Evolutionary conservation across 441 rosid species (phyloP).

Genomic region (Kokia cookei): DNA sequence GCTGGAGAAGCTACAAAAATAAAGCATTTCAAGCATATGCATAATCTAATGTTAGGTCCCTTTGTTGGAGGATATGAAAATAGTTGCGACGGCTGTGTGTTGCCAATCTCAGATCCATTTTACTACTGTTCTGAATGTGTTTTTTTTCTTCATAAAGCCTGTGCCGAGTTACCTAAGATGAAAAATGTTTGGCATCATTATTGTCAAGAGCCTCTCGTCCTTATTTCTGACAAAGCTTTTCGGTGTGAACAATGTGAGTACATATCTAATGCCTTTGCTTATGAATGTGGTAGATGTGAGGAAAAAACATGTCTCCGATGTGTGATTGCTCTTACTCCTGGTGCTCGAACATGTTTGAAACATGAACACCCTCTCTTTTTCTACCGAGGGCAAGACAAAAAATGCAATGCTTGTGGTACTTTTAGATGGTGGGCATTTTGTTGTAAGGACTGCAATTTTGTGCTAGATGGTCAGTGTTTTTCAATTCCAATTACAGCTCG

Average conservation of each 20-base stretch:
- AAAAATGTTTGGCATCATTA: background rate
- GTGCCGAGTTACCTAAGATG: background rate
- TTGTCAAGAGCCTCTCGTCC: background rate
- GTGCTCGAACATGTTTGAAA: background rate
- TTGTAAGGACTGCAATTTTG: background rate
- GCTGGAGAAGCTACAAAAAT: background rate
- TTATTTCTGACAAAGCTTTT: fast-evolving
- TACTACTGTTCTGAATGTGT: background rate
- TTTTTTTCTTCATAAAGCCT: background rate
- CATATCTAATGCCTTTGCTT: background rate
- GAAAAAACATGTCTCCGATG: fast-evolving
- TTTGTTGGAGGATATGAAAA: background rate
- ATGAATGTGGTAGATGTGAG: background rate
- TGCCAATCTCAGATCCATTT: background rate
- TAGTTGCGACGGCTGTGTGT: background rate
- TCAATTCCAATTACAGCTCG: background rate
- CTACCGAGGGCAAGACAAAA: fast-evolving
- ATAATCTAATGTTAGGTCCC: background rate
- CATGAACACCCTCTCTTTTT: background rate
- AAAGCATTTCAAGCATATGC: background rate
- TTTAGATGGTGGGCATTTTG: fast-evolving
- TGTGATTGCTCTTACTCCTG: background rate
- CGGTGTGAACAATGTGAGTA: fast-evolving
- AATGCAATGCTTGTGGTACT: background rate
- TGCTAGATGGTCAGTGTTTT: fast-evolving